A percentile compares a stretch with the other conserved stretches of the same genome.
Conservation (phyloP, 768 basidiomycete species). For the Rhodotorula graminis region DNA sequence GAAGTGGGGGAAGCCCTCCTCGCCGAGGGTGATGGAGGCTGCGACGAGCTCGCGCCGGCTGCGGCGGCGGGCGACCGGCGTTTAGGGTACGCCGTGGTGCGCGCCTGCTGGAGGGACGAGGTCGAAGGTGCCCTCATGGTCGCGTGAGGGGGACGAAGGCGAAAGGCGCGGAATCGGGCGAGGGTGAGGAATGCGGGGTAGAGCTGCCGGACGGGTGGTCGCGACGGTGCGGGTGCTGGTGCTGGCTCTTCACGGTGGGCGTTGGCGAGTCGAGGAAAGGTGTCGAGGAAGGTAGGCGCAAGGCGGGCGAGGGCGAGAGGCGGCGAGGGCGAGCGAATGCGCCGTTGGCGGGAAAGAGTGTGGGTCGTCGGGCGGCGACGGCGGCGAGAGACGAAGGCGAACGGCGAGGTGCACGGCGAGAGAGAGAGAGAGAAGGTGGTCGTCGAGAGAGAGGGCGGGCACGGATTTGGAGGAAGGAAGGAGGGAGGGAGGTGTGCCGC, state of each 20-base stretch:
- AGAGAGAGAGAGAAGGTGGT: background rate
- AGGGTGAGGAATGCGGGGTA: constrained; percentile 31
- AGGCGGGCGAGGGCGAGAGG: background rate
- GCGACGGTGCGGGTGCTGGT: background rate
- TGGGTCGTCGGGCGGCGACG: constrained; percentile 8
- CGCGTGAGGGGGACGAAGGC: background rate
- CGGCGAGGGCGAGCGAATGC: background rate
- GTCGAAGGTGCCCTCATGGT: constrained; percentile 30
- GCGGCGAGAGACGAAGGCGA: too few species aligned
- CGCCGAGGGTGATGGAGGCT: constrained; percentile 18
- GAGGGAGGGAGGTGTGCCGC: constrained; percentile 28
- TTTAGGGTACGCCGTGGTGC: constrained; percentile 59
- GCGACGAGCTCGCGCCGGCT: background rate
- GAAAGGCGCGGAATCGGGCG: background rate
- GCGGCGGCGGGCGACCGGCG: constrained; percentile 45
- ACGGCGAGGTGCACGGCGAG: background rate
- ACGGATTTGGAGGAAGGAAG: background rate
- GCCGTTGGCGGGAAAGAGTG: constrained; percentile 14
- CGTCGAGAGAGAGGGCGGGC: constrained; percentile 32
- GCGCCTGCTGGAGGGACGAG: constrained; percentile 25
- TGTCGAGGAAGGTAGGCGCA: background rate
- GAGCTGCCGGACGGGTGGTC: background rate
- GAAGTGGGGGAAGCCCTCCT: constrained; percentile 62
- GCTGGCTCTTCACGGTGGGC: background rate
- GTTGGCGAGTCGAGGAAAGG: background rate